Evolutionary conservation across 2,329 filamentous ascomycete genomes (phyloP), one percentile per base, ranked within the genome.

Genomic region (Phialophora tarda): DNA sequence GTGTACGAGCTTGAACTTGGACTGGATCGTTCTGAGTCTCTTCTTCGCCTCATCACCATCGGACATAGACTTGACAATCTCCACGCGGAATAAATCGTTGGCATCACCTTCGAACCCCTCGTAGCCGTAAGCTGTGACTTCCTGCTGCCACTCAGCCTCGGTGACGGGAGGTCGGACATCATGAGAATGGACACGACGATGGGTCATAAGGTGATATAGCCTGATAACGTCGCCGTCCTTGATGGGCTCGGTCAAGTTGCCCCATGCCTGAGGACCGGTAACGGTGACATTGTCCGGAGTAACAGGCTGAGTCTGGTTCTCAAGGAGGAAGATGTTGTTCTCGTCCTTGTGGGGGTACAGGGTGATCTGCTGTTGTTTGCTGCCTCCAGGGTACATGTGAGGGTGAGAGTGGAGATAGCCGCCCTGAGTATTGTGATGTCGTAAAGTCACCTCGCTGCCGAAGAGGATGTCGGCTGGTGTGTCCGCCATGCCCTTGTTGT

Each of bases 321-420:
- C 95, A 64, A 98, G 77, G 41, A 97, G 81, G 88, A 92, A 99
- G 64, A 96, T 74, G 77, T 99, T 99, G 85, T 99, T 99, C 77
- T 97, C 92, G 75, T 99, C 95, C 85, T 98, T 98, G 85, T 99
- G 95, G 7, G 95, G 95, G 75, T 99, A 99, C 2, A 99, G 87
- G 0, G 95, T 99, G 74, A 99, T 92, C 78, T 99, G 95, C 79
- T 99, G 95, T 81, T 99, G 96, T 84, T 97, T 96, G 85, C 93
- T 97, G 72, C 95, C 95, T 8, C 89, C 92, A 3, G 95, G 95
- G 77, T 98, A 99, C 95, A 99, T 99, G 77, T 97, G 90, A 74
- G 88, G 88, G 78, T 99, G 95, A 7, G 95, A 98, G 81, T 99
- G 95, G 61, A 99, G 86, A 78, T 99, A 99, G 62, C 95, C 95